Percentiles rank a stretch among this genome's conserved stretches.
phyloP scores from a whole-genome alignment of 2,329 filamentous ascomycete genomes.

The Periconia digitata region DNA sequence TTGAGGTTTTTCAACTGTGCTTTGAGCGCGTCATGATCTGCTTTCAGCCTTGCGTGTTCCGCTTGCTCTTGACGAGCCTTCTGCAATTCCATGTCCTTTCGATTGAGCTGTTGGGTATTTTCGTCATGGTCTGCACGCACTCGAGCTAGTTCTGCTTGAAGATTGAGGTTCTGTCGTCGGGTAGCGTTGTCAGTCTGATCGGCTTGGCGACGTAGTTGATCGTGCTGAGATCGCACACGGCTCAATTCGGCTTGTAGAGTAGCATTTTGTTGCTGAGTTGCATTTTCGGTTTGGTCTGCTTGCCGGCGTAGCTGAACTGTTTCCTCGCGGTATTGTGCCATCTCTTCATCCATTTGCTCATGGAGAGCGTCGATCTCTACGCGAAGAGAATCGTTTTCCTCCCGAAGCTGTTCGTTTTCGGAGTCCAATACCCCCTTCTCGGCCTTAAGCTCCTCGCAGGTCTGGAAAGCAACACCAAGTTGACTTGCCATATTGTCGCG shows the following conservation, averaged over 20 bases:
- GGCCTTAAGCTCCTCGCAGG: conserved; percentile 53
- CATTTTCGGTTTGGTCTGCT: conserved; percentile 35
- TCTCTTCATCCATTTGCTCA: conserved; percentile 35
- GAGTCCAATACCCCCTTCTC: conserved; percentile 45
- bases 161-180: conserved; percentile 36
- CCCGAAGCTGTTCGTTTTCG: conserved; percentile 41
- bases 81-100: conserved; percentile 37
- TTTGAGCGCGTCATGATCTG: conserved; percentile 69
- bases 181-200: conserved; percentile 36
- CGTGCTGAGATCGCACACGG: conserved; percentile 35
- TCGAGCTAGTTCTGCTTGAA: conserved; percentile 35
- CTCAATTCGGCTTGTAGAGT: conserved; percentile 36
- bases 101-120: conserved; percentile 36
- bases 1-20: conserved; percentile 76
- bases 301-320: conserved; percentile 37
- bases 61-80: conserved; percentile 40
- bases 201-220: conserved; percentile 34
- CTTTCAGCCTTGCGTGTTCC: conserved; percentile 60
- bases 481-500: conserved; percentile 66
- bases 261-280: conserved; percentile 36
- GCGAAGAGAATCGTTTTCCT: conserved; percentile 38
- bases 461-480: conserved; percentile 62
- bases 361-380: conserved; percentile 38
- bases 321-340: conserved; percentile 37
- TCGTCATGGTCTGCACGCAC: conserved; percentile 40